A percentile compares a stretch with the other conserved stretches of the same genome.
phyloP scores from a whole-genome alignment of 345 rosid species.

The Rhodomyrtus tomentosa region DNA sequence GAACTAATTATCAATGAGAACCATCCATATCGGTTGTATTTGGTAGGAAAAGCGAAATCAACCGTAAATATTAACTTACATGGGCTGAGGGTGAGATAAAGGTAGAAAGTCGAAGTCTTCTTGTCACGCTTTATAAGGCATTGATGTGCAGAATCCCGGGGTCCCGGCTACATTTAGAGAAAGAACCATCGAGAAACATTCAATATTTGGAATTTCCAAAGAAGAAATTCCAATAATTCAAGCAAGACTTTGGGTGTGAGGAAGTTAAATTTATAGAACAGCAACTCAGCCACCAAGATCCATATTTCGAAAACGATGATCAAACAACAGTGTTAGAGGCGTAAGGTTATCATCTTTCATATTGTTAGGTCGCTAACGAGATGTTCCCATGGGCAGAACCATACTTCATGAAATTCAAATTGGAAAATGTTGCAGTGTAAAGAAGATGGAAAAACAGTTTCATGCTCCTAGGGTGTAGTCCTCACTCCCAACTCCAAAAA shows the following conservation, averaged over 20 bases:
- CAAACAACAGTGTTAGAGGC: neutral
- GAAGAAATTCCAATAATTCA: neutral
- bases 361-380: neutral
- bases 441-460: neutral
- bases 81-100: constrained; percentile 57
- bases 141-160: constrained; percentile 49
- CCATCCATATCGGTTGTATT: neutral
- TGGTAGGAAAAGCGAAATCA: neutral
- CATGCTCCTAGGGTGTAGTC: neutral
- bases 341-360: neutral
- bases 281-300: neutral
- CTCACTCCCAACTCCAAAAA: neutral
- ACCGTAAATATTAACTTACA: constrained; percentile 37
- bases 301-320: neutral
- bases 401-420: neutral
- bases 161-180: constrained; percentile 62
- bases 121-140: constrained; percentile 69
- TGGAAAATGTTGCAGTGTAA: neutral
- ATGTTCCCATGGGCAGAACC: neutral
- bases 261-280: neutral
- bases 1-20: neutral
- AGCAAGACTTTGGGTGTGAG: neutral
- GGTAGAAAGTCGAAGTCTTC: constrained; percentile 65
- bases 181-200: neutral
- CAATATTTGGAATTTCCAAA: neutral